Base-by-base conservation (phyloP, 495 filamentous ascomycete genomes). In the Aspergillus cristatus region DNA sequence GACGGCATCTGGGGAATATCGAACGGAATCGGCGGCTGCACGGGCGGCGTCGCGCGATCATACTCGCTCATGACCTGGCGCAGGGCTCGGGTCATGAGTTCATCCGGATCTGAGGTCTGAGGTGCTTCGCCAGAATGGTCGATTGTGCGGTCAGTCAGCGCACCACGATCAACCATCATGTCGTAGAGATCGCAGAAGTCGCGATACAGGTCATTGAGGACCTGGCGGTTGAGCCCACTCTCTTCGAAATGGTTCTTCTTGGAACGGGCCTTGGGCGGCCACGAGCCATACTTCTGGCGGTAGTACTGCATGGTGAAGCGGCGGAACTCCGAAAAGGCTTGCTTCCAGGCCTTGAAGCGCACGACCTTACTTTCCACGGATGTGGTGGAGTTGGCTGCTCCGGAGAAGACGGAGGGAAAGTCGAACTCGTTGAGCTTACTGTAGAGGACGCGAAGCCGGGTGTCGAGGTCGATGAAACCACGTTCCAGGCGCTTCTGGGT, bases 161-260 rank as follows among this genome's bases (percentile, higher is more conserved):
- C 38, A 20, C 47, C 66, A 2, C 88, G 78, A 54, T 97, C 87
- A 5, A 86, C 91, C 24, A 94, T 55, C 31, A 95, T 65, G 52
- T 97, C 87, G 59, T 97, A 97, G 6, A 98, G 69, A 35, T 76
- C 75, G 48, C 82, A 82, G 31, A 94, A 74, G 51, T 98, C 93
- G 25, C 76, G 71, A 60, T 96, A 97, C 10, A 98, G 57, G 41
- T 85, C 81, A 48, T 75, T 76, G 18, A 97, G 64, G 12, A 93
- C 80, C 35, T 84, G 62, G 3, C 91, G 75, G 53, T 95, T 97
- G 28, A 98, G 69, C 3, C 91, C 91, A 42, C 63, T 76, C 46
- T 86, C 86, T 13, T 83, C 81, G 32, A 94, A 91, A 8, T 80
- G 72, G 50, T 94, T 94, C 69, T 94, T 95, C 68, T 95, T 96